A percentile compares a stretch with the other conserved stretches of the same genome.
Conservation (phyloP, 768 basidiomycete species). For the Suillus placidus region DNA sequence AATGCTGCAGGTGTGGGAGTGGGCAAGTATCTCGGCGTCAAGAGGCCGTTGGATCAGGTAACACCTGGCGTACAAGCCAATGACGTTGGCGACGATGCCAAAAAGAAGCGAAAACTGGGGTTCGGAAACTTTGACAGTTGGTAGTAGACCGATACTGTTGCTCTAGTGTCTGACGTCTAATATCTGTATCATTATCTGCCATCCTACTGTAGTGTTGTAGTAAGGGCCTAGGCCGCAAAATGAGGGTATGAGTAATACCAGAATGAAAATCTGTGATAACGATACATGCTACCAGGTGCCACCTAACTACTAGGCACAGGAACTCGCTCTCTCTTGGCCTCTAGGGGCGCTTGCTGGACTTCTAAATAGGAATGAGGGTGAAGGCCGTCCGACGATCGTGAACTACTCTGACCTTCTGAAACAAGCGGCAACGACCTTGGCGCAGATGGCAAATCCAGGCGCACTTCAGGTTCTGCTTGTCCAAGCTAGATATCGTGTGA, state of each 20-base stretch:
- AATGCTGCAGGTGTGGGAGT: conserved; percentile 48
- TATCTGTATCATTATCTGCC: conserved; percentile 3
- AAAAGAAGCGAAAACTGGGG: conserved; percentile 82
- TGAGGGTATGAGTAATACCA: neutral
- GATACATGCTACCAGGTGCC: neutral
- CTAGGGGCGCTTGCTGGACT: conserved; percentile 11
- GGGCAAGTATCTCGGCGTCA: conserved; percentile 78
- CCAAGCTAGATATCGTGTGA: conserved; percentile 31
- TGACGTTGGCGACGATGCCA: conserved; percentile 47
- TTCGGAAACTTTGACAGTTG: conserved; percentile 92
- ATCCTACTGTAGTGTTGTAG: neutral
- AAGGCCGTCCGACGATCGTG: neutral
- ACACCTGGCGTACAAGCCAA: conserved; percentile 13
- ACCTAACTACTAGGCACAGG: conserved; percentile 28
- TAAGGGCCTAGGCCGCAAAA: neutral
- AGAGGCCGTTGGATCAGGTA: conserved; percentile 42
- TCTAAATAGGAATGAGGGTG: conserved; percentile 9
- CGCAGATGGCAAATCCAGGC: conserved; percentile 53
- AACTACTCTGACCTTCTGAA: conserved; percentile 36
- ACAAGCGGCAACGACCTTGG: conserved; percentile 50
- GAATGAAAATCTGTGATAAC: neutral
- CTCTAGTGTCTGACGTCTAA: neutral
- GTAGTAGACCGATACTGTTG: conserved; percentile 38
- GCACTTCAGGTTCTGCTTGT: conserved; percentile 29
- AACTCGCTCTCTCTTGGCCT: conserved; percentile 16